Base-by-base conservation (phyloP, 1,284 basidiomycete genomes). In the Pseudozyma flocculosa region DNA sequence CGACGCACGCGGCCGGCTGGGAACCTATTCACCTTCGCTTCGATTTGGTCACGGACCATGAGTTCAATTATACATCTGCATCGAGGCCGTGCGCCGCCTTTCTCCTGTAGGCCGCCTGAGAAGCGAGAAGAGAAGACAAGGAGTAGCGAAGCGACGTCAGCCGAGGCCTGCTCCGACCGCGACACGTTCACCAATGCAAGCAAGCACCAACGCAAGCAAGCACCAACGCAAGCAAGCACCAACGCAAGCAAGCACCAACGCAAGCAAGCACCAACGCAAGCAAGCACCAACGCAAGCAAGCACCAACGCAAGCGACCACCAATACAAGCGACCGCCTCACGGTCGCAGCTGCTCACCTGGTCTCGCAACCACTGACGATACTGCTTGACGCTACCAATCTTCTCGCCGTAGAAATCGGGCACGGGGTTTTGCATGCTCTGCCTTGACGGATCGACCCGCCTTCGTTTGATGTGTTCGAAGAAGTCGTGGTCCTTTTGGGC, bases 311-410 rank as follows among this genome's bases (percentile, higher is more conserved):
- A n/a, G n/a, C n/a, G n/a, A n/a, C n/a, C n/a, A n/a, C n/a, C n/a
- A n/a, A n/a, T n/a, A n/a, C n/a, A n/a, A n/a, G n/a, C n/a, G n/a
- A n/a, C n/a, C n/a, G n/a, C n/a, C n/a, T n/a, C n/a, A n/a, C n/a
- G n/a, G n/a, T n/a, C n/a, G n/a, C n/a, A n/a, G n/a, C n/a, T n/a
- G n/a, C 58, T 38, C 42, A 54, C 54, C 40, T 75, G 71, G 48
- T 76, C 73, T 3, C 74, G 58, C n/a, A 76, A 56, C 74, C 74
- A 76, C 49, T 74, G 69, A 18, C 74, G 61, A 52, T 76, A 76
- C 44, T 73, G 54, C 43, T 64, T 56, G 49, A 76, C 62, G 37
- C 58, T 67, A 0, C 70, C 73, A 30, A 76, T 70, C 62, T 72
- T 75, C 24, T 76, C 74, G 17, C 71, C 73, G 22, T 76, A 76